Base-by-base conservation (phyloP, 352 stramenopile genomes). In the Globisporangium carolinianum region DNA sequence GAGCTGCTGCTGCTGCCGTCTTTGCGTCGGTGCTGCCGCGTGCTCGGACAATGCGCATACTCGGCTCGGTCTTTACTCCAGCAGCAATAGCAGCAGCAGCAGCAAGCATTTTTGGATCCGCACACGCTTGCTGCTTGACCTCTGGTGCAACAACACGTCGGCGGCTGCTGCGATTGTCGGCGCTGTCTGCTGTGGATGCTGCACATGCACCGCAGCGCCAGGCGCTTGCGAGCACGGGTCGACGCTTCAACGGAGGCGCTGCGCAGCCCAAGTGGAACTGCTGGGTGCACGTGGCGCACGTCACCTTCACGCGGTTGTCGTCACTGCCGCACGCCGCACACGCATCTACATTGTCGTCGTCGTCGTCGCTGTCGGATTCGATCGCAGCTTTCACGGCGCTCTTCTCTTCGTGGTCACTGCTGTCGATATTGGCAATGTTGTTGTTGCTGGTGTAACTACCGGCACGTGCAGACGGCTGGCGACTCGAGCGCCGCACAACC, bases 221-320 rank as follows among this genome's bases (percentile, higher is more conserved):
- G 1, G 55, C 57, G 37, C 71, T 64, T 15, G 50, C 66, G 41
- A 70, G 49, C 53, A 57, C 59, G 8, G 79, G 78, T 0, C 75
- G 73, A 1, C 77, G 76, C 48, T 69, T 71, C 45, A 87, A 61
- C 43, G 73, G 68, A 51, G 82, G 82, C 32, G 55, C 53, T n/a
- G 77, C 66, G 60, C 82, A 92, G 11, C 63, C 42, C 61, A 92
- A 57, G 42, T 91, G 82, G 62, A 76, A 87, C 11, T 60, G 42
- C 35, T 63, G 60, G 3, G 57, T 36, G 55, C 82, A 91, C 14
- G 14, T 32, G 1, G 62, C 58, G 55, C 82, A 91, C 15, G 39
- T 54, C 17, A 91, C 59, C 12, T 69, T 66, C 56, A 86, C 74
- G 45, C 74, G 73, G 41, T 72, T 53, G 59, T 68, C 73, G 39